These are phyloP conservation scores for Casuarina cunninghamiana DNA, from an alignment of 306 rosid genomes.

Conservation along the genomic window DNA sequence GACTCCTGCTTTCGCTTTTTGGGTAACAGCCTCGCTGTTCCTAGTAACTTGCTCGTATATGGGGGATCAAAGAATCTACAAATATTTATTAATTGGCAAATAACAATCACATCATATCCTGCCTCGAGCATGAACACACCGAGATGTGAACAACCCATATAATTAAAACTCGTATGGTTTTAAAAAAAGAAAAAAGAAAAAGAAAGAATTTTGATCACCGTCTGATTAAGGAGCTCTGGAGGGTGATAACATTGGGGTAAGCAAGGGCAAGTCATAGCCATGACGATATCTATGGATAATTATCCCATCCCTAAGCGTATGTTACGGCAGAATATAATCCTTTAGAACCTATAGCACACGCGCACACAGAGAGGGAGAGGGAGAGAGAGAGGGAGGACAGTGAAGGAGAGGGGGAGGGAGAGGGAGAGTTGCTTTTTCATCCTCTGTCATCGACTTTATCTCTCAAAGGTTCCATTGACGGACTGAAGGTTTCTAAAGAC, in stretches of 20 bases:
- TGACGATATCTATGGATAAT: background rate
- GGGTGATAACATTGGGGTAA: background rate
- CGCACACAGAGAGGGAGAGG: background rate
- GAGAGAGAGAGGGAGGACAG: background rate
- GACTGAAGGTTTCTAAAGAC: constrained; percentile 19
- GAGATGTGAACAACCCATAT: too few species aligned
- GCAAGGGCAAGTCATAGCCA: background rate
- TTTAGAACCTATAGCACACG: background rate
- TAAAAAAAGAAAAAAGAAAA: too few species aligned
- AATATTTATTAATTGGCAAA: too few species aligned
- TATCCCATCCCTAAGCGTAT: background rate
- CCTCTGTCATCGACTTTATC: constrained; percentile 3
- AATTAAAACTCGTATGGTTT: too few species aligned
- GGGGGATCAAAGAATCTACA: too few species aligned
- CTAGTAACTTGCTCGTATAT: too few species aligned
- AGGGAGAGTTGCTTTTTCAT: background rate
- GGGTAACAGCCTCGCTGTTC: too few species aligned
- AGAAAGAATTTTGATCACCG: background rate
- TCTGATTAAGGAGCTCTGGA: background rate
- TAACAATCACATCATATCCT: too few species aligned
- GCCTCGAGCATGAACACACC: too few species aligned
- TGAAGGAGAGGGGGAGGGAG: too few species aligned
- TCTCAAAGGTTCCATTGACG: constrained; percentile 9
- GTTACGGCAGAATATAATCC: background rate
- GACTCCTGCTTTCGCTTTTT: background rate